Base-by-base conservation (phyloP, 352 stramenopile species). In the Phytophthora ohioensis region DNA sequence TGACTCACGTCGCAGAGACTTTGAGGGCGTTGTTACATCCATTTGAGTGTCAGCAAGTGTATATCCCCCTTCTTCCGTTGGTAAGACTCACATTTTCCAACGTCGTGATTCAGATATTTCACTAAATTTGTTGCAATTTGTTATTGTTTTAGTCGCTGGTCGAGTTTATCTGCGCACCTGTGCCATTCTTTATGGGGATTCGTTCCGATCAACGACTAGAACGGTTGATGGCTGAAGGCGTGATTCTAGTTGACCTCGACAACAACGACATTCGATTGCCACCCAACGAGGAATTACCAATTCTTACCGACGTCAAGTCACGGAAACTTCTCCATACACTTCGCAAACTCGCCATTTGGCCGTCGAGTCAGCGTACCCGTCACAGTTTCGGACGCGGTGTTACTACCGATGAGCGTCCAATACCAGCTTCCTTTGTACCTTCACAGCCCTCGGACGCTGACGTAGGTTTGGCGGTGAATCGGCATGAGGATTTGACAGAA, bases 101-200 rank as follows among this genome's bases (percentile, higher is more conserved):
- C 9, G 15, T 34, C 38, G 11, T 57, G 42, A 5, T 30, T 36
- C 38, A 41, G 27, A 36, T 38, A 4, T 3, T 12, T 49, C 45
- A 39, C 32, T 57, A 38, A 55, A 9, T 3, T 12, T 48, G 13
- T 5, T 30, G n/a, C 1, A 48, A 4, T 15, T 54, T 31, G 5
- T 58, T 57, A 4, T 51, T 71, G 1, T 32, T 67, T 2, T 6
- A 94, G 87, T 79, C 80, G 0, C 59, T 94, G 31, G 43, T 91
- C 0, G 87, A 94, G 57, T 92, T 94, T 65, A 76, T 92, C 6
- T 88, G 78, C 6, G 84, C 87, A 4, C 87, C 87, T 1, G 85
- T 94, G 5, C 87, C 87, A 11, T 94, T 93, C 48, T 91, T 94
- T 57, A 92, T 94, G 83, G 87, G 87, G 2, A 75, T 92, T 31